phyloP scores from a whole-genome alignment of 352 stramenopile genomes.

The Pythium brassicae region DNA sequence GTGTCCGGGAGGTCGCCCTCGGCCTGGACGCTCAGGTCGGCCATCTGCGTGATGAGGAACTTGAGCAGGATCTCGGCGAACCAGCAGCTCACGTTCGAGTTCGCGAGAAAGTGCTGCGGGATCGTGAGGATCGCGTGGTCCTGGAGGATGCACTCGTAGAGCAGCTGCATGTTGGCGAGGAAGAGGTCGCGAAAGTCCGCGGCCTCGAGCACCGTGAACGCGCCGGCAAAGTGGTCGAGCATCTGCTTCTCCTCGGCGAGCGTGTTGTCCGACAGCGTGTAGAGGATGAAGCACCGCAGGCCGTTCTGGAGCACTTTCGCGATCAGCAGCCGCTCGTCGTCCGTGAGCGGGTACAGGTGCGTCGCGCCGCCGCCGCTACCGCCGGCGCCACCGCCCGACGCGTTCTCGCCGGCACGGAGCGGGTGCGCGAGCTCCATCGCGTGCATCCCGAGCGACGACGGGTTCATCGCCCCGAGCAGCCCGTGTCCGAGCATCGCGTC shows the following conservation, averaged over 20 bases:
- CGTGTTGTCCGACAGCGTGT: slow-evolving; percentile 87
- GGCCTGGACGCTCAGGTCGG: slow-evolving; percentile 83
- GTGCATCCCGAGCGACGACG: slow-evolving; percentile 15
- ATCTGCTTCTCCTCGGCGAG: slow-evolving; percentile 93
- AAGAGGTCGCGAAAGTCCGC: slow-evolving; percentile 92
- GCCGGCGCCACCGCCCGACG: too few relatives aligned
- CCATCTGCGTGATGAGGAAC: slow-evolving; percentile 94
- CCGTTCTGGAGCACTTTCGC: slow-evolving; percentile 92
- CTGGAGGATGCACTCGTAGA: slow-evolving; percentile 92
- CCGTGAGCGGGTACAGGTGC: slow-evolving; percentile 85
- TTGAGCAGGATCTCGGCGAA: slow-evolving; percentile 94
- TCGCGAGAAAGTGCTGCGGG: slow-evolving; percentile 93
- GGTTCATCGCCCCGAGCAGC: slow-evolving; percentile 8
- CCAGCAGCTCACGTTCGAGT: slow-evolving; percentile 91
- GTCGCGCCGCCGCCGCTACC: slow-evolving; percentile 9
- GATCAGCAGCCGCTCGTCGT: slow-evolving; percentile 91
- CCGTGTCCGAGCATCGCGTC: slow-evolving; percentile 17
- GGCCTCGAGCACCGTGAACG: slow-evolving; percentile 95
- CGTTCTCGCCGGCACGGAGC: slow-evolving; percentile 7
- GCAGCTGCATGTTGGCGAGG: slow-evolving; percentile 84
- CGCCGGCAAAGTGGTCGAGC: slow-evolving; percentile 94
- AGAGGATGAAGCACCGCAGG: slow-evolving; percentile 92
- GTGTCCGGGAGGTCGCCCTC: slow-evolving; percentile 78
- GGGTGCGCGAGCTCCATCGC: slow-evolving; percentile 11
- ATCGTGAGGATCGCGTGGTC: slow-evolving; percentile 93